Percentiles rank a stretch among this genome's conserved stretches.
Evolutionary conservation across 176 grass and related monocot genomes (phyloP).

Genomic region (Lolium perenne): DNA sequence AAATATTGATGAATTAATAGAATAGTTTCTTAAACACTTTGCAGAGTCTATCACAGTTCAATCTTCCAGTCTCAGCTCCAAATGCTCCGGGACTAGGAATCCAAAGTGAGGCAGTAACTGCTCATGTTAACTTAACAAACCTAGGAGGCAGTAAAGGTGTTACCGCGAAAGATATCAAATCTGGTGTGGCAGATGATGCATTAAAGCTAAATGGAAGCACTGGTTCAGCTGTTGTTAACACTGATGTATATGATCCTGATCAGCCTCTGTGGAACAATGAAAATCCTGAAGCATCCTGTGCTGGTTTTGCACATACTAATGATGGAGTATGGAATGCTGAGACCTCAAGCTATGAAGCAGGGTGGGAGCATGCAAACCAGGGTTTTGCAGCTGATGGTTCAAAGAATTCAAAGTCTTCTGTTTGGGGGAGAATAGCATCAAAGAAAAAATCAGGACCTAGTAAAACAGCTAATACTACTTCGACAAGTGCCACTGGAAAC

Average conservation of each 20-base stretch:
- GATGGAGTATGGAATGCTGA: slow-evolving; percentile 61
- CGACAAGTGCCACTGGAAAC: slow-evolving; percentile 47
- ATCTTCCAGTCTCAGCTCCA: slow-evolving; percentile 76
- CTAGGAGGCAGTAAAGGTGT: slow-evolving; percentile 50
- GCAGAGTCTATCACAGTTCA: slow-evolving; percentile 91
- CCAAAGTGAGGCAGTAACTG: slow-evolving; percentile 62
- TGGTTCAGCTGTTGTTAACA: slow-evolving; percentile 59
- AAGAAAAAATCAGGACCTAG: slow-evolving; percentile 49
- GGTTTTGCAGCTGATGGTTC: slow-evolving; percentile 44
- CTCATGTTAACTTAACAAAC: slow-evolving; percentile 52
- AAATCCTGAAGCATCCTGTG: slow-evolving; percentile 57
- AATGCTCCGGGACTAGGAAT: slow-evolving; percentile 59
- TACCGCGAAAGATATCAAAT: slow-evolving; percentile 65
- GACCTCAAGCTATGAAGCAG: slow-evolving; percentile 52
- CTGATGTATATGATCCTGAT: slow-evolving; percentile 99
- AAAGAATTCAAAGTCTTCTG: slow-evolving; percentile 63
- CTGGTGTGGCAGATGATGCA: slow-evolving; percentile 60
- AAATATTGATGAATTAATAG: slow-evolving; percentile 37
- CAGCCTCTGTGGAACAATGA: slow-evolving; percentile 93
- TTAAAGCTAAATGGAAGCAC: slow-evolving; percentile 63
- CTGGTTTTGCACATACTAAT: slow-evolving; percentile 55
- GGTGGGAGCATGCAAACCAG: slow-evolving; percentile 46
- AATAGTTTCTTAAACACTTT: slow-evolving; percentile 50
- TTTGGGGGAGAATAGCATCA: slow-evolving; percentile 78
- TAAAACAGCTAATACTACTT: slow-evolving; percentile 47